These are phyloP conservation scores for Panellus pusillus DNA, from an alignment of 768 basidiomycete species.

Conservation along the genomic window DNA sequence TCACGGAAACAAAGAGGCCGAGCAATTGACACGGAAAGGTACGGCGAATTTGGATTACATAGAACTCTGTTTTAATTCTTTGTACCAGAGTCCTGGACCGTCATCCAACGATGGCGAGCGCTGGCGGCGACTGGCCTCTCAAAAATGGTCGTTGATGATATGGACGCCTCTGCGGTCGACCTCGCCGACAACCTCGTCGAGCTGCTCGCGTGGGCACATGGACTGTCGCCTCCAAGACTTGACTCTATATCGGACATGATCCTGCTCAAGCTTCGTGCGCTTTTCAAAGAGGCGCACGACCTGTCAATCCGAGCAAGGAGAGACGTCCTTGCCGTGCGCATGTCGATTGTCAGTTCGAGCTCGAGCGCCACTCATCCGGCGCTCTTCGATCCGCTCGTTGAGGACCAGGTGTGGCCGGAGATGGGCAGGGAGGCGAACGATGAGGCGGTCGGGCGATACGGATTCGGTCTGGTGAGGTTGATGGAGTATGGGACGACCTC, in stretches of 20 bases:
- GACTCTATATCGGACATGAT: background rate
- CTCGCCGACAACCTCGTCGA: background rate
- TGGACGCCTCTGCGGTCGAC: background rate
- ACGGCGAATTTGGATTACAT: background rate
- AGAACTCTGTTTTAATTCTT: background rate
- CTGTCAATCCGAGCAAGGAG: background rate
- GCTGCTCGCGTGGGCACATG: background rate
- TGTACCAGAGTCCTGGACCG: slow-evolving; percentile 2
- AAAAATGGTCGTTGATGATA: background rate
- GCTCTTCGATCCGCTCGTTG: background rate
- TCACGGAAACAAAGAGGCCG: too few species aligned
- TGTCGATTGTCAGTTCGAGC: background rate
- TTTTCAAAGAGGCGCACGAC: slow-evolving; percentile 1
- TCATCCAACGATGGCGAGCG: slow-evolving; percentile 5
- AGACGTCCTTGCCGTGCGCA: slow-evolving; percentile 4
- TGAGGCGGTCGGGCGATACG: background rate
- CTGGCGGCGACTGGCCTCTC: background rate
- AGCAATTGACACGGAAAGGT: background rate
- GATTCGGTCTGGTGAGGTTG: background rate
- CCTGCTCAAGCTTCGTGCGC: background rate
- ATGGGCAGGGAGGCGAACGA: background rate
- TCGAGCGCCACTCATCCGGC: background rate
- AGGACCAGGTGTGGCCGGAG: slow-evolving; percentile 1
- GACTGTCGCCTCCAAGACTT: background rate
- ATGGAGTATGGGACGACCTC: background rate